Evolutionary conservation across 2,329 filamentous ascomycete species (phyloP), one percentile per base, ranked within the genome.

Genomic region (Fusarium cyanostomum): DNA sequence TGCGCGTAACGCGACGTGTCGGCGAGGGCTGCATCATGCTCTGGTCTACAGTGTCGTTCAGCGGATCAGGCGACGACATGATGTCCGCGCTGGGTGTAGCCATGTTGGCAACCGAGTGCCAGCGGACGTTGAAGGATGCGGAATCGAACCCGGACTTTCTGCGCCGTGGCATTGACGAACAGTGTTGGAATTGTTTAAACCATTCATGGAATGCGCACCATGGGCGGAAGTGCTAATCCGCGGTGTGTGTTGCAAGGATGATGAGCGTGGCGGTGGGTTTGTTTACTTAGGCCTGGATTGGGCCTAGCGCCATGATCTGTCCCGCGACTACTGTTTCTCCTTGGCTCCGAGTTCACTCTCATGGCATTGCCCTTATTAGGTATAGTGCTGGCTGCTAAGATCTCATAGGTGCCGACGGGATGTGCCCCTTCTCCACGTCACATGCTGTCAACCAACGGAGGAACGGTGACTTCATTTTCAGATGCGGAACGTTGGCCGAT

Each of bases 11-110:
- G 68, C 78, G 80, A 43, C 76, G 76, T 39, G 75, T 73, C 30
- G 75, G 68, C 30, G 77, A 74, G 12, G 78, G 79, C 49, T 74
- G 74, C 45, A 71, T 64, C 28, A 72, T 67, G 57, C 72, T 75
- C 53, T 66, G 68, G 51, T 71, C 66, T 52, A 74, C 68, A 46
- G 67, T 63, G 44, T 79, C 77, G 71, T 80, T 82, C 56, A 84
- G 75, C 39, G 82, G 82, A 71, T 84, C 82, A 34, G 82, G 82
- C 64, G 82, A 84, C 52, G 81, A 83, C 74, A 81, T 79, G 69
- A 77, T 74, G 70, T 80, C 80, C 64, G 74, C 74, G 69, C 74
- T 77, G 50, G 76, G 72, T 46, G 74, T 77, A 42, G 72, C 72
- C 63, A 76, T 74, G 63, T 71, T 71, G 53, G 72, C 72, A 61